A percentile compares a stretch with the other conserved stretches of the same genome.
These are phyloP conservation scores for Polygonum aviculare DNA, from an alignment of 148 eudicot genomes.

Conservation along the genomic window DNA sequence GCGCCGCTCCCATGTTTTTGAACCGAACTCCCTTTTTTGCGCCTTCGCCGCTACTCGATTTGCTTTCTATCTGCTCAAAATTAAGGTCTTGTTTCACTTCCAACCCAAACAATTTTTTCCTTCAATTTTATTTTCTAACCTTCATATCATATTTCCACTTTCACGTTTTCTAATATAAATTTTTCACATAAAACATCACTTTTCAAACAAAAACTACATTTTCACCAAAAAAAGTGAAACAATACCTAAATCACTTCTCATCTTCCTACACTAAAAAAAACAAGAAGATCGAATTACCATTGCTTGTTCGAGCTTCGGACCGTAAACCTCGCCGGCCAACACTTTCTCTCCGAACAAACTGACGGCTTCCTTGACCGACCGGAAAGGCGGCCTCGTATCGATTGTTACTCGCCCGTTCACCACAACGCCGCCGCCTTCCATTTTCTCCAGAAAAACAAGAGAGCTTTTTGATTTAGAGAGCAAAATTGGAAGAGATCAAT, in stretches of 20 bases:
- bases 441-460: neutral
- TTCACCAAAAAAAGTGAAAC: too few relatives aligned
- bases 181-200: too few relatives aligned
- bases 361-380: slow-evolving; percentile 79
- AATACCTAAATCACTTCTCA: neutral
- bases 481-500: neutral
- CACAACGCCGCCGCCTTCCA: slow-evolving; percentile 37
- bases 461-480: neutral
- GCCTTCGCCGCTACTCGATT: slow-evolving; percentile 11
- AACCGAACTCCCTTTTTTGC: slow-evolving; percentile 14
- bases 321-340: slow-evolving; percentile 62
- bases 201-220: too few relatives aligned
- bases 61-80: slow-evolving; percentile 28
- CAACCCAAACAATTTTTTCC: too few relatives aligned
- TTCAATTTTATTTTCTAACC: too few relatives aligned
- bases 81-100: neutral
- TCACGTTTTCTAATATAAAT: too few relatives aligned
- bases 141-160: too few relatives aligned
- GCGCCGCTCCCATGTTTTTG: slow-evolving; percentile 15
- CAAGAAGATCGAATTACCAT: too few relatives aligned
- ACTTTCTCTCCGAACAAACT: slow-evolving; percentile 73
- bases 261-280: neutral
- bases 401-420: slow-evolving; percentile 59
- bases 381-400: slow-evolving; percentile 65
- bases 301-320: slow-evolving; percentile 68